These are phyloP conservation scores for Solanum bulbocastanum DNA, from an alignment of 257 asterid genomes.

Conservation along the genomic window DNA sequence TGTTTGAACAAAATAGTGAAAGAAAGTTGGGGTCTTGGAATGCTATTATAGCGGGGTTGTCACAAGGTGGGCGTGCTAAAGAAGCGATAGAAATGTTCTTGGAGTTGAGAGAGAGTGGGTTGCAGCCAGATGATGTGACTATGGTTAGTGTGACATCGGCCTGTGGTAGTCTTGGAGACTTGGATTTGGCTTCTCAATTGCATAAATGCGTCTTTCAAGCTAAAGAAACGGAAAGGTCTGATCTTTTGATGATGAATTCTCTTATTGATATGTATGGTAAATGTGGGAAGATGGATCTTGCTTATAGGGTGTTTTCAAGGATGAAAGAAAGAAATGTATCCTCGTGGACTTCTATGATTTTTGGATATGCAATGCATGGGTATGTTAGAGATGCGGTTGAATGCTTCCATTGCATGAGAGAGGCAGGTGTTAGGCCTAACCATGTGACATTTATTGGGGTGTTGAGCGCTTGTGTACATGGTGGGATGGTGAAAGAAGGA, in stretches of 20 bases:
- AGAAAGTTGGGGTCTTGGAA: slow-evolving; percentile 89
- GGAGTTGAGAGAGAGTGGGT: slow-evolving; percentile 43
- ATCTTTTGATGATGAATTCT: slow-evolving; percentile 67
- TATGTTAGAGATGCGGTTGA: slow-evolving; percentile 44
- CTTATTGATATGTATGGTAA: slow-evolving; percentile 80
- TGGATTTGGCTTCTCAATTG: slow-evolving; percentile 59
- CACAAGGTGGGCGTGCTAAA: slow-evolving; percentile 63
- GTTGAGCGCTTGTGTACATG: slow-evolving; percentile 88
- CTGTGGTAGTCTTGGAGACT: slow-evolving; percentile 66
- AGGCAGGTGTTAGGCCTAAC: slow-evolving; percentile 51
- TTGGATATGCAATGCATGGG: slow-evolving; percentile 78
- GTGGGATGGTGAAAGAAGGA: slow-evolving; percentile 75
- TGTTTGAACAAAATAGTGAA: slow-evolving; percentile 51
- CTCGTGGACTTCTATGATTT: slow-evolving; percentile 87
- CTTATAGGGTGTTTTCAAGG: slow-evolving; percentile 38
- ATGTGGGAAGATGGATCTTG: slow-evolving; percentile 86
- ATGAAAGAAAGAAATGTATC: slow-evolving; percentile 76
- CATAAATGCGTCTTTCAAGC: slow-evolving; percentile 69
- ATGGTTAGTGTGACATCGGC: slow-evolving; percentile 77
- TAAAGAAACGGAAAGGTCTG: slow-evolving; percentile 22
- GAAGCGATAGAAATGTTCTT: slow-evolving; percentile 57
- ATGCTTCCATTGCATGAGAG: slow-evolving; percentile 49
- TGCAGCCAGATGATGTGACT: slow-evolving; percentile 66
- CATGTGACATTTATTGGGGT: slow-evolving; percentile 77
- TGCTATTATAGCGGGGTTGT: slow-evolving; percentile 64